Conservation (phyloP, 2,329 filamentous ascomycete species). For the Helminthosporium solani region DNA sequence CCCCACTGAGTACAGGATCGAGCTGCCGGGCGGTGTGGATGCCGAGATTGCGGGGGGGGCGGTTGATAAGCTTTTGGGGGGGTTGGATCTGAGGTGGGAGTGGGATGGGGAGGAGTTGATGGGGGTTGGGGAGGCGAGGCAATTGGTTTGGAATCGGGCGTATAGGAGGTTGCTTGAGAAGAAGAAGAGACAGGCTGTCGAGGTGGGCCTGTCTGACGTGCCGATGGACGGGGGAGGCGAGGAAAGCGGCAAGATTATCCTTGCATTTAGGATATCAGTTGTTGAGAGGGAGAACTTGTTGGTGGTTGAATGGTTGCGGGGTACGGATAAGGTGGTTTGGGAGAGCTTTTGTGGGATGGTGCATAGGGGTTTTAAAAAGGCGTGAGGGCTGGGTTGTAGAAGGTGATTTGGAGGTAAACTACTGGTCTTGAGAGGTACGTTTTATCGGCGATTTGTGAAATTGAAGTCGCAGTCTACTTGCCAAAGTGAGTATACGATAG, state of each 20-base stretch:
- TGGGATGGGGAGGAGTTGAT: constrained; percentile 58
- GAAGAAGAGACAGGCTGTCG: constrained; percentile 14
- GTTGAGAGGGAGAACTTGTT: constrained; percentile 40
- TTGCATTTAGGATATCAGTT: constrained; percentile 46
- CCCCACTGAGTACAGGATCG: constrained; percentile 48
- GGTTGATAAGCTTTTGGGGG: constrained; percentile 7
- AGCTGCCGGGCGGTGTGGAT: background rate
- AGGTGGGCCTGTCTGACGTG: constrained; percentile 16
- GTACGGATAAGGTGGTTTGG: constrained; percentile 70
- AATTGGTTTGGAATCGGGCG: constrained; percentile 76
- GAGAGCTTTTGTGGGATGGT: constrained; percentile 82
- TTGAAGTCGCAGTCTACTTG: no score
- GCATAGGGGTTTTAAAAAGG: constrained; percentile 20
- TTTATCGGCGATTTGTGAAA: no score
- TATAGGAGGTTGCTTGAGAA: constrained; percentile 56
- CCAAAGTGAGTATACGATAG: no score
- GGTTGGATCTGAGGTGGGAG: constrained; percentile 54
- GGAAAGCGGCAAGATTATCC: constrained; percentile 26
- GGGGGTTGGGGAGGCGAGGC: constrained; percentile 64
- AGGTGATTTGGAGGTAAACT: no score
- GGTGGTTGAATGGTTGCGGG: constrained; percentile 70
- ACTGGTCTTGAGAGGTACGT: no score
- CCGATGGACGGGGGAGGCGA: constrained; percentile 29
- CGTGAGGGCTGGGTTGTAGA: no score
- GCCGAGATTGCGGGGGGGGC: background rate